Conservation (phyloP, 2,329 filamentous ascomycete genomes). For the Dryadomyces quercivorus region DNA sequence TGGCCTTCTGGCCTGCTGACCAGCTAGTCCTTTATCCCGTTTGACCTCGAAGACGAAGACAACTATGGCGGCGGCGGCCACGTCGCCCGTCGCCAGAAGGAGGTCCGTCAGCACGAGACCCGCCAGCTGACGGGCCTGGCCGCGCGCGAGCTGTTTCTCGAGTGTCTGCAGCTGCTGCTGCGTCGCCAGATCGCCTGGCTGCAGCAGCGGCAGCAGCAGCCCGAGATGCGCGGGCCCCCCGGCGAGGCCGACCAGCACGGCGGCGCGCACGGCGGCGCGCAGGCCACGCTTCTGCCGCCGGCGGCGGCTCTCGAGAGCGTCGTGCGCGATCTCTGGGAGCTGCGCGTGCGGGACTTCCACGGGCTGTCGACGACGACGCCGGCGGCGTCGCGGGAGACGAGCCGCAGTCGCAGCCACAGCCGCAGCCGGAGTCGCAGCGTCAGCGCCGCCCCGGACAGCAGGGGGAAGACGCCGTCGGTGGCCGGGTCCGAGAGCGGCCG, state of each 20-base stretch:
- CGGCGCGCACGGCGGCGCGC: neutral
- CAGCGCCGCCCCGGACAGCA: neutral
- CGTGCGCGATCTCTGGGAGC: constrained; percentile 73
- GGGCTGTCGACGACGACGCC: constrained; percentile 32
- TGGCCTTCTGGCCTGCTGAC: constrained; percentile 3
- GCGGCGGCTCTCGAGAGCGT: constrained; percentile 62
- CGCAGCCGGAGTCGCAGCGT: constrained; percentile 11
- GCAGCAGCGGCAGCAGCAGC: constrained; percentile 35
- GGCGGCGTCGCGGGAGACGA: constrained; percentile 10
- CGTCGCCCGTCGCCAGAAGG: constrained; percentile 43
- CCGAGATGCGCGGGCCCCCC: constrained; percentile 16
- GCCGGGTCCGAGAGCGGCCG: constrained; percentile 3
- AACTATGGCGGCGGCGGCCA: constrained; percentile 51
- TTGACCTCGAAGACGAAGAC: constrained; percentile 52
- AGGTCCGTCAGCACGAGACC: constrained; percentile 38
- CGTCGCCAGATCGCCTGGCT: constrained; percentile 71
- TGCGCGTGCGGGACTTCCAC: constrained; percentile 48
- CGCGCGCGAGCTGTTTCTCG: constrained; percentile 68
- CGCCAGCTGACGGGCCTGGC: constrained; percentile 50
- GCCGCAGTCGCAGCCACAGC: constrained; percentile 10
- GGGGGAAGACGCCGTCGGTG: neutral
- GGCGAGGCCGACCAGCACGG: no score
- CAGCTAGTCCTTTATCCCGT: constrained; percentile 39
- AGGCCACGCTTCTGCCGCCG: constrained; percentile 15
- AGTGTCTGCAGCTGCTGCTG: constrained; percentile 73